Evolutionary conservation across 176 grass and related monocot species (phyloP).

Genomic region (Aegilops sharonensis): DNA sequence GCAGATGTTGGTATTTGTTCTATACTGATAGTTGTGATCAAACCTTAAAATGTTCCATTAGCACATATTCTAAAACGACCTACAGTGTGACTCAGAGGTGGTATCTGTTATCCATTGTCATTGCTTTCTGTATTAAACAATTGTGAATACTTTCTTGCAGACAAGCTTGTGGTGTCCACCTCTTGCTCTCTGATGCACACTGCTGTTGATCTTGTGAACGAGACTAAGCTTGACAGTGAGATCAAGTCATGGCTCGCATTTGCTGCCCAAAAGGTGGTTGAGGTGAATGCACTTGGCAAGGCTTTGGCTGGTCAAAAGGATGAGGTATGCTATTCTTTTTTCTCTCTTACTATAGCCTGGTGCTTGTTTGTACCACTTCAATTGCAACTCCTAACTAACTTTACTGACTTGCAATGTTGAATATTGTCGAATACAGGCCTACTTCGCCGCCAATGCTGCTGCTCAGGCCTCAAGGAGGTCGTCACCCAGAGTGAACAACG

Average conservation of each 20-base stretch:
- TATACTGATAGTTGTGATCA: background rate
- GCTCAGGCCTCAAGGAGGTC: conserved; percentile 83
- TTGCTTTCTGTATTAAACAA: conserved; percentile 21
- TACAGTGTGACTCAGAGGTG: background rate
- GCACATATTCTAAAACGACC: background rate
- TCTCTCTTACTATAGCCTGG: background rate
- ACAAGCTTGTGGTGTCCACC: conserved; percentile 92
- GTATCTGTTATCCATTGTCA: background rate
- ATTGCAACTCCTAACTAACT: background rate
- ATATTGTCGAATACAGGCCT: conserved; percentile 53
- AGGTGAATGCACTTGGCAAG: conserved; percentile 92
- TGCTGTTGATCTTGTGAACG: conserved; percentile 91
- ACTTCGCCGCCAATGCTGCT: conserved; percentile 81
- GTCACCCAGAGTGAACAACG: conserved; percentile 89
- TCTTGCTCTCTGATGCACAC: conserved; percentile 98
- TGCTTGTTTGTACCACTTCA: background rate
- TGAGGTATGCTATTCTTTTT: conserved; percentile 38
- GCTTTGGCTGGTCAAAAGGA: conserved; percentile 81
- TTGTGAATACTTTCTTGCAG: conserved; percentile 40
- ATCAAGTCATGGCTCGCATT: conserved; percentile 98
- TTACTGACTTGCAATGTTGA: conserved; percentile 26
- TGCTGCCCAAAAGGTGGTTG: conserved; percentile 98
- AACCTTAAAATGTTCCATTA: background rate
- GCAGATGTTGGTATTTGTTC: background rate
- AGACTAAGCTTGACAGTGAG: conserved; percentile 86